These are phyloP conservation scores for Chara braunii DNA, from an alignment of 139 green algal genomes.

Conservation along the genomic window DNA sequence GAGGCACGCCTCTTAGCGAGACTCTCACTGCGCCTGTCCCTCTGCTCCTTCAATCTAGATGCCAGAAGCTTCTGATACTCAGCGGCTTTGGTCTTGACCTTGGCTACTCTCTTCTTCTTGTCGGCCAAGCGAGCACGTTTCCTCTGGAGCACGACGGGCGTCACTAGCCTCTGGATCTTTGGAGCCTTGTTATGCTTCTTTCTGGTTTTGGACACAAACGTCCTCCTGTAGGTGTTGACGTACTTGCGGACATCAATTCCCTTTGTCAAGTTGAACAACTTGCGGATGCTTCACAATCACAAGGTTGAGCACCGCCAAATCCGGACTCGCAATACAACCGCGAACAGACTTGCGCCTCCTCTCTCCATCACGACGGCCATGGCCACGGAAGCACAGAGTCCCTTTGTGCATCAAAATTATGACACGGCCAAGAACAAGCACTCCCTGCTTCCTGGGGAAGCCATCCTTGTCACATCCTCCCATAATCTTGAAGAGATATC, in stretches of 20 bases:
- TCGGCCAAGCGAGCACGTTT: constrained; percentile 67
- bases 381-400: constrained; percentile 76
- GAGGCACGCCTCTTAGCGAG: constrained; percentile 90
- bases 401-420: constrained; percentile 78
- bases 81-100: constrained; percentile 71
- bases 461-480: constrained; percentile 99
- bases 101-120: constrained; percentile 69
- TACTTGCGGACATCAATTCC: constrained; percentile 97
- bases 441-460: constrained; percentile 98
- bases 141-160: constrained; percentile 77
- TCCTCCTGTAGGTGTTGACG: constrained; percentile 91
- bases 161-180: constrained; percentile 93
- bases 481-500: constrained; percentile 99
- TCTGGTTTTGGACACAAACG: constrained; percentile 69
- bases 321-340: constrained; percentile 90
- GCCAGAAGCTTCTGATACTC: constrained; percentile 97
- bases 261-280: constrained; percentile 98
- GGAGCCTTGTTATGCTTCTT: constrained; percentile 88
- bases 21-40: constrained; percentile 85
- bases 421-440: constrained; percentile 86
- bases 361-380: constrained; percentile 89
- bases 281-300: constrained; percentile 98
- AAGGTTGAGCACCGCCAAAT: constrained; percentile 95
- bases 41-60: constrained; percentile 82
- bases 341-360: constrained; percentile 90